Evolutionary conservation across 2,329 filamentous ascomycete species (phyloP).

Genomic region (Botrytis galanthina): DNA sequence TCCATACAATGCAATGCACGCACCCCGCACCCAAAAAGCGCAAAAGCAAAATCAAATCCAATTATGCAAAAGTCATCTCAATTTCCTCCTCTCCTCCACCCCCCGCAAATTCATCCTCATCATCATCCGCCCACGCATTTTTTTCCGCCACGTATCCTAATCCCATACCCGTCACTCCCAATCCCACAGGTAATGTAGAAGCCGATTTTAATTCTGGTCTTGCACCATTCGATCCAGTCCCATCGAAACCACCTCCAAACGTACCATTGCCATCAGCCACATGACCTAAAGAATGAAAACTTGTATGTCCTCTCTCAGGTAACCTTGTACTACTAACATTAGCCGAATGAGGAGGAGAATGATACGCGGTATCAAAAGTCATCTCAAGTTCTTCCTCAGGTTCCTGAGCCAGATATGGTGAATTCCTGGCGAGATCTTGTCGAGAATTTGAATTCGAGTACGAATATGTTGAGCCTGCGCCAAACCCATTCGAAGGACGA

Average conservation of each 20-base stretch:
- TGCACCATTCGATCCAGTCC: slow-evolving; percentile 23
- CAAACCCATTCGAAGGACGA: slow-evolving; percentile 20
- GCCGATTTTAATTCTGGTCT: slow-evolving; percentile 46
- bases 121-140: slow-evolving; percentile 72
- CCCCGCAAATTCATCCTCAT: slow-evolving; percentile 64
- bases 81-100: slow-evolving; percentile 74
- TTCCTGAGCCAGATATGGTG: slow-evolving; percentile 25
- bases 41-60: not conserved
- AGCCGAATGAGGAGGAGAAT: slow-evolving; percentile 27
- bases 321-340: slow-evolving; percentile 21
- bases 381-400: slow-evolving; percentile 56
- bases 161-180: slow-evolving; percentile 8
- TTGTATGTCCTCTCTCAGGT: not conserved
- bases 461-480: slow-evolving; percentile 1
- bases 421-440: slow-evolving; percentile 4
- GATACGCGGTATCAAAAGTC: slow-evolving; percentile 66
- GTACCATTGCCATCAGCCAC: not conserved
- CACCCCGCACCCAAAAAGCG: not conserved
- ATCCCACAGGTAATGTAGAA: slow-evolving; percentile 44
- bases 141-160: slow-evolving; percentile 26
- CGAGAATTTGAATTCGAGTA: slow-evolving; percentile 16
- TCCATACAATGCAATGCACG: not conserved
- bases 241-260: slow-evolving; percentile 6
- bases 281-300: slow-evolving; percentile 9
- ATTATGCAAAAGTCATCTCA: slow-evolving; percentile 69